A percentile compares a stretch with the other conserved stretches of the same genome.
Conservation (phyloP, 2,329 filamentous ascomycete genomes). For the Xylariaceae sp. region DNA sequence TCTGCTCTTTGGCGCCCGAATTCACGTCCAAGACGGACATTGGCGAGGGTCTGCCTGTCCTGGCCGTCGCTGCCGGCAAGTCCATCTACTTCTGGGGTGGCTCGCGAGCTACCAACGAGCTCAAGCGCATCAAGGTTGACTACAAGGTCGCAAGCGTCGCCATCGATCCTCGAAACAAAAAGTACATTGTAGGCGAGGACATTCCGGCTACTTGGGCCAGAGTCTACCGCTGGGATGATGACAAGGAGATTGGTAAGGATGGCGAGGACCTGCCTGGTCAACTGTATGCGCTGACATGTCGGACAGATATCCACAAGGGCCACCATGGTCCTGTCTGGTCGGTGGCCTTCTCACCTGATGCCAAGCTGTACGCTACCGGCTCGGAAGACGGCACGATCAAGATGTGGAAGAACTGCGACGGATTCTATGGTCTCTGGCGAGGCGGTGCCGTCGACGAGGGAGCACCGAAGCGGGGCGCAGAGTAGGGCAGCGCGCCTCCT, state of each 20-base stretch:
- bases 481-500: slow-evolving; percentile 26
- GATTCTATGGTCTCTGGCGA: slow-evolving; percentile 57
- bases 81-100: slow-evolving; percentile 89
- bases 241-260: slow-evolving; percentile 62
- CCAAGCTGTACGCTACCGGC: slow-evolving; percentile 90
- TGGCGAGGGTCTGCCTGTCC: slow-evolving; percentile 60
- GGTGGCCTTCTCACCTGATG: slow-evolving; percentile 87
- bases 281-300: slow-evolving; percentile 10
- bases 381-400: slow-evolving; percentile 98
- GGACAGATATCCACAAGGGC: slow-evolving; percentile 80
- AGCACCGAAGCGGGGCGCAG: slow-evolving; percentile 25
- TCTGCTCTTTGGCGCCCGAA: slow-evolving; percentile 59
- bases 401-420: slow-evolving; percentile 68
- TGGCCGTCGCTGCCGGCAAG: slow-evolving; percentile 92
- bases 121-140: slow-evolving; percentile 73
- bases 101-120: slow-evolving; percentile 54
- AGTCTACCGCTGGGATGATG: slow-evolving; percentile 82
- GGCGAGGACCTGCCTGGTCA: neutral
- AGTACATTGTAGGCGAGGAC: slow-evolving; percentile 83
- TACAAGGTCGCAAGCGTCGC: slow-evolving; percentile 90
- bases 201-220: slow-evolving; percentile 92
- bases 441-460: slow-evolving; percentile 31
- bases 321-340: slow-evolving; percentile 98
- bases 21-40: slow-evolving; percentile 54
- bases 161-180: slow-evolving; percentile 71